Evolutionary conservation across 768 basidiomycete species (phyloP).

Genomic region (Rhizopogon salebrosus): DNA sequence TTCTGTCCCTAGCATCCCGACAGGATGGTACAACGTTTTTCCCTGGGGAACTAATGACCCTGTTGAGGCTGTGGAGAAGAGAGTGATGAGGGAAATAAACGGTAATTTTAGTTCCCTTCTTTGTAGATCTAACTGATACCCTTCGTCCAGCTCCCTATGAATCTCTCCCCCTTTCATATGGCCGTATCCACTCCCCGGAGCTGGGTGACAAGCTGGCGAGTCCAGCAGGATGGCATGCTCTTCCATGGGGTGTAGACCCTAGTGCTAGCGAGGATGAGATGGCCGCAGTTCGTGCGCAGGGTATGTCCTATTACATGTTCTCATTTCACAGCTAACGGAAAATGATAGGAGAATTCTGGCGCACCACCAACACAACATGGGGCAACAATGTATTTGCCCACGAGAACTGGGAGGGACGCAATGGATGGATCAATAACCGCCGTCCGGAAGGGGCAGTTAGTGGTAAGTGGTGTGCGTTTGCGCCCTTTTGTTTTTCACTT

Average conservation of each 20-base stretch:
- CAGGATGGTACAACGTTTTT: constrained; percentile 66
- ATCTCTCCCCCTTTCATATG: constrained; percentile 14
- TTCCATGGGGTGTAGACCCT: constrained; percentile 72
- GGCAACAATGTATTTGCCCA: constrained; percentile 94
- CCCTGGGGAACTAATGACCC: constrained; percentile 87
- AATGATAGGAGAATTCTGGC: constrained; percentile 34
- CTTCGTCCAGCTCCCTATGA: constrained; percentile 6
- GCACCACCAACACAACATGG: constrained; percentile 76
- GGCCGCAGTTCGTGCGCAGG: not conserved
- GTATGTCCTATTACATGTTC: not conserved
- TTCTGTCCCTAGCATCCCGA: constrained; percentile 14
- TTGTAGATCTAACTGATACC: not conserved
- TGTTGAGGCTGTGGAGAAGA: constrained; percentile 34
- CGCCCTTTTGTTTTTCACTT: too few species aligned
- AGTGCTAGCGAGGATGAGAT: constrained; percentile 15
- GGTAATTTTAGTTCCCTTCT: constrained; percentile 6
- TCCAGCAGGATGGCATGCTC: constrained; percentile 87
- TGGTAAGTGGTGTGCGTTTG: not conserved
- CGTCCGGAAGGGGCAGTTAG: constrained; percentile 54
- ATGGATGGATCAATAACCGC: constrained; percentile 62
- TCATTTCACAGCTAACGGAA: constrained; percentile 10
- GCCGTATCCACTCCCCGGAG: constrained; percentile 43
- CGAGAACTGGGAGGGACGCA: constrained; percentile 84
- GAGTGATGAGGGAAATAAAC: constrained; percentile 10
- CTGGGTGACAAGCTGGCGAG: constrained; percentile 75